These are phyloP conservation scores for Sarcomyxa edulis DNA, from an alignment of 768 basidiomycete genomes.

Conservation along the genomic window DNA sequence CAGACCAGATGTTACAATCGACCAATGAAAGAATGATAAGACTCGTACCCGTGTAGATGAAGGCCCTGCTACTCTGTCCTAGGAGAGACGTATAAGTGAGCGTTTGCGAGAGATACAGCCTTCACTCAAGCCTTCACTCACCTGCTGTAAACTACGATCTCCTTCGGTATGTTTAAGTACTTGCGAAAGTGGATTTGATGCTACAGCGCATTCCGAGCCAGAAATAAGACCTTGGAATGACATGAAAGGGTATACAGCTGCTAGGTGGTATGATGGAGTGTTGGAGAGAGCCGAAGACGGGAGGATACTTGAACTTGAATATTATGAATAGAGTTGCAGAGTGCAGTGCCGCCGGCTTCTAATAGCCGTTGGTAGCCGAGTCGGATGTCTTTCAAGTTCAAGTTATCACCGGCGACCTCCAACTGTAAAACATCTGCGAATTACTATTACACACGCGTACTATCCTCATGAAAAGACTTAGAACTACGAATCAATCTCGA, in stretches of 20 bases:
- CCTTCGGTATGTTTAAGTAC: conserved; percentile 87
- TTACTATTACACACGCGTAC: too few species aligned
- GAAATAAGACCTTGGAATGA: conserved; percentile 78
- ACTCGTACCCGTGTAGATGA: conserved; percentile 61
- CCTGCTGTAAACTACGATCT: conserved; percentile 86
- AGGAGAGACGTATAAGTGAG: conserved; percentile 7
- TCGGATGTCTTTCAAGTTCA: too few species aligned
- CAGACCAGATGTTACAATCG: conserved; percentile 3
- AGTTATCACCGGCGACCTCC: too few species aligned
- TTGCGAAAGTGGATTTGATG: conserved; percentile 82
- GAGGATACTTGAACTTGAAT: neutral
- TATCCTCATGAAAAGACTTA: too few species aligned
- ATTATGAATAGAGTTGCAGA: neutral
- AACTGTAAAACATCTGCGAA: too few species aligned
- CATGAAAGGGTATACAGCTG: conserved; percentile 35
- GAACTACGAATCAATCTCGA: too few species aligned
- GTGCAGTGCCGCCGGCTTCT: too few species aligned
- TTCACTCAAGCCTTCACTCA: too few species aligned
- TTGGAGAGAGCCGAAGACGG: conserved; percentile 4
- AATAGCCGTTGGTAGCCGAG: too few species aligned
- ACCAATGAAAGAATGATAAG: neutral
- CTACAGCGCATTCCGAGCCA: conserved; percentile 83
- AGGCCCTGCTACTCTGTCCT: conserved; percentile 75
- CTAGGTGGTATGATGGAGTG: neutral
- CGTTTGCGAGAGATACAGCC: neutral